phyloP scores from a whole-genome alignment of 768 basidiomycete genomes.

The Psilocybe tampanensis region DNA sequence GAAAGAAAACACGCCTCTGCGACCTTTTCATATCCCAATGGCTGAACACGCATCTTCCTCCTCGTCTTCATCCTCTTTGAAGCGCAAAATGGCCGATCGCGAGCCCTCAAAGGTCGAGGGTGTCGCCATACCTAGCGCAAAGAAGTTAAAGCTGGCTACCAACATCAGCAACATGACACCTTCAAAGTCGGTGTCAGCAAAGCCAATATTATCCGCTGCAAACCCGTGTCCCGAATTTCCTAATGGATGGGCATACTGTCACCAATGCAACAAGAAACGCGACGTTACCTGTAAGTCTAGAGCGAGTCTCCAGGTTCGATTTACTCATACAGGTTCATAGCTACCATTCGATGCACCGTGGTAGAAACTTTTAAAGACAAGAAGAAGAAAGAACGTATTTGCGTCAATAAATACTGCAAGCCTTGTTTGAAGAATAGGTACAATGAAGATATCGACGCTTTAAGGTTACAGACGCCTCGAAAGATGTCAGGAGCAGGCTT shows the following conservation, averaged over 20 bases:
- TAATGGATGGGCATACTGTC: slow-evolving; percentile 59
- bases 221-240: slow-evolving; percentile 35
- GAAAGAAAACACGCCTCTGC: slow-evolving; percentile 51
- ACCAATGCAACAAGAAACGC: slow-evolving; percentile 71
- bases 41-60: slow-evolving; percentile 18
- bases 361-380: slow-evolving; percentile 24
- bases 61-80: slow-evolving; percentile 32
- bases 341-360: slow-evolving; percentile 37
- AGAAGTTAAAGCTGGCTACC: slow-evolving; percentile 34
- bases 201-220: slow-evolving; percentile 31
- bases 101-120: slow-evolving; percentile 25
- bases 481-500: slow-evolving; percentile 43
- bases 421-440: slow-evolving; percentile 72
- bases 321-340: neutral
- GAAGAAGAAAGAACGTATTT: slow-evolving; percentile 39
- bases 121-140: slow-evolving; percentile 21
- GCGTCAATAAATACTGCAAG: slow-evolving; percentile 63
- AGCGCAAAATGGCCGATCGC: slow-evolving; percentile 51
- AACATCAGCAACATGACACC: slow-evolving; percentile 18
- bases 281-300: slow-evolving; percentile 46
- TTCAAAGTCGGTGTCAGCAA: slow-evolving; percentile 20
- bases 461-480: slow-evolving; percentile 33
- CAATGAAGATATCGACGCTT: slow-evolving; percentile 47
- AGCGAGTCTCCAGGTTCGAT: neutral
- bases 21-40: slow-evolving; percentile 25